Base-by-base conservation (phyloP, 75 land plant species). In the Pinus tabuliformis region DNA sequence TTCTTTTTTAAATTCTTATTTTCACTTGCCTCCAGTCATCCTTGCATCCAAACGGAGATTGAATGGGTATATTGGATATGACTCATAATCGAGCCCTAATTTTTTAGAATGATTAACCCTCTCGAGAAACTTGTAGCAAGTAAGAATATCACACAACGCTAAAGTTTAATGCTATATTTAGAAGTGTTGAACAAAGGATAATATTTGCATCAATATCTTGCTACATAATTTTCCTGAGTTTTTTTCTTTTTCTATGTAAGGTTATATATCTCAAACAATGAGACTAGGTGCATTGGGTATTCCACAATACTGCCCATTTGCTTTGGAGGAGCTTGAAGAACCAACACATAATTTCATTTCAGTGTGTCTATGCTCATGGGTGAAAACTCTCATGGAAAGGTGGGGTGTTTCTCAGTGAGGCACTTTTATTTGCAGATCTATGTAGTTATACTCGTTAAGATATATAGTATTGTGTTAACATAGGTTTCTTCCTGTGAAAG, bases 291-390 rank as follows among this genome's bases (percentile, higher is more conserved):
- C 33, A 33, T 33, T 33, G 33, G 33, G 33, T 33, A 1, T 33
- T 1, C 33, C 33, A 33, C 33, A 1, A 2, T 33, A 33, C 1
- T 1, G 26, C n/a, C 64, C 87, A 17, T 96, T 92, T 77, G 52
- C 89, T 26, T 59, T 92, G 65, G 93, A 90, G 57, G 95, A 96
- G 78, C 85, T 96, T 56, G 87, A 94, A 74, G 88, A 87, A 77
- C 93, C 95, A 6, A 94, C 99, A 2, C 84, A 87, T 70, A 81
- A 85, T 77, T 96, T 96, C 82, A 85, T 77, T 96, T 96, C 82
- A 85, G 78, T 62, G 39, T 73, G 21, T 81, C 90, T 13, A 57
- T 37, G 59, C 62, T 90, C 22, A 82, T 96, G 58, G 89, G 90
- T 56, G 97, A 92, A 89, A 88, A 89, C 18, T 79, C 83, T 17